These are phyloP conservation scores for Dendrostoma leiphaemia DNA, from an alignment of 2,329 filamentous ascomycete species.

Conservation along the genomic window DNA sequence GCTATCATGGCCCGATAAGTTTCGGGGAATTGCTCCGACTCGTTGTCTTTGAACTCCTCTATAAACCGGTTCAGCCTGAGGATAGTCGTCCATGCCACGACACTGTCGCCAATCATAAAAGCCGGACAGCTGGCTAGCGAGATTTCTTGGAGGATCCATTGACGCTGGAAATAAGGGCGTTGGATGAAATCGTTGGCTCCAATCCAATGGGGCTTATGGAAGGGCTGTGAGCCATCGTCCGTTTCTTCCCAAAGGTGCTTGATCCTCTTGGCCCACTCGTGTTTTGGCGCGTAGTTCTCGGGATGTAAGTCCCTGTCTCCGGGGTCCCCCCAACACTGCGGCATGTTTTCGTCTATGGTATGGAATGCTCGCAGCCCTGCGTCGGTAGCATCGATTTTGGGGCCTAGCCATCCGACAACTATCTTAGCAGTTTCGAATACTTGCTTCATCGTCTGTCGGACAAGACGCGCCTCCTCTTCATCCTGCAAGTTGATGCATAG, in stretches of 20 bases:
- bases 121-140: constrained; percentile 29
- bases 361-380: neutral
- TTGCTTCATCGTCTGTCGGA: neutral
- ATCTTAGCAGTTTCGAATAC: constrained; percentile 1
- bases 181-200: constrained; percentile 27
- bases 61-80: constrained; percentile 32
- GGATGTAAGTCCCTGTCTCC: constrained; percentile 30
- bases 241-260: constrained; percentile 24
- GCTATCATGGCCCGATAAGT: neutral
- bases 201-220: constrained; percentile 21
- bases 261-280: constrained; percentile 29
- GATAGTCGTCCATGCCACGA: constrained; percentile 34
- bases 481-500: constrained; percentile 9
- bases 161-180: constrained; percentile 32
- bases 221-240: constrained; percentile 19
- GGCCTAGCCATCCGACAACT: constrained; percentile 11
- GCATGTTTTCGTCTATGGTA: constrained; percentile 29
- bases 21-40: neutral
- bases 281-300: constrained; percentile 30
- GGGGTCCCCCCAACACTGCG: constrained; percentile 30
- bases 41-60: constrained; percentile 28
- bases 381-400: neutral
- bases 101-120: constrained; percentile 31
- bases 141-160: constrained; percentile 36
- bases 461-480: neutral